Evolutionary conservation across 2,329 filamentous ascomycete species (phyloP).

Genomic region (Alternaria sp.): DNA sequence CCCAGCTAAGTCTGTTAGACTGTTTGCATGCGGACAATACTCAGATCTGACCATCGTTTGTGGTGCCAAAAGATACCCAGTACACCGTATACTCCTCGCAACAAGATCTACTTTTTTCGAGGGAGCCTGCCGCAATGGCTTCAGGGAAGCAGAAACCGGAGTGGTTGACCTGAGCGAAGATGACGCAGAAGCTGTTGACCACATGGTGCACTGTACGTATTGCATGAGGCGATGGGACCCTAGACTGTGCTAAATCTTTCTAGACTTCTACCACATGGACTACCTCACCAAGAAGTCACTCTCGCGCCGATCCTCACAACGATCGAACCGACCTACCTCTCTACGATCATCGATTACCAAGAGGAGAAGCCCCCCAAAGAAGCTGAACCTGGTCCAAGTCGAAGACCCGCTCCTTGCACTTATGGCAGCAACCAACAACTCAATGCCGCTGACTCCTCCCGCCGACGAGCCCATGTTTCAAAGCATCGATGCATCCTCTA

Average conservation of each 20-base stretch:
- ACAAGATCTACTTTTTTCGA: constrained; percentile 57
- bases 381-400: constrained; percentile 40
- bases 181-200: constrained; percentile 49
- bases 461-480: constrained; percentile 31
- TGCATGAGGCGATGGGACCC: constrained; percentile 1
- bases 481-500: constrained; percentile 29
- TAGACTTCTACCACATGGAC: constrained; percentile 52
- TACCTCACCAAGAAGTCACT: constrained; percentile 45
- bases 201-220: constrained; percentile 51
- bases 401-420: constrained; percentile 50
- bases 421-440: constrained; percentile 30
- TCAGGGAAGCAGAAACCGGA: constrained; percentile 46
- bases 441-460: constrained; percentile 35
- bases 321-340: constrained; percentile 31
- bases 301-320: constrained; percentile 39
- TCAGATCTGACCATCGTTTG: constrained; percentile 58
- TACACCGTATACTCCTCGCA: constrained; percentile 57
- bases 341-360: constrained; percentile 23
- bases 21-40: constrained; percentile 50
- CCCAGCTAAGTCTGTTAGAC: constrained; percentile 43
- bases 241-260: constrained; percentile 22
- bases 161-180: constrained; percentile 50
- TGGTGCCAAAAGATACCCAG: constrained; percentile 53
- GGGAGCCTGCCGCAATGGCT: constrained; percentile 48
- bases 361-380: constrained; percentile 25